A percentile compares a stretch with the other conserved stretches of the same genome.
These are phyloP conservation scores for Scenedesmus sp. DNA, from an alignment of 163 green algal species.

Conservation along the genomic window DNA sequence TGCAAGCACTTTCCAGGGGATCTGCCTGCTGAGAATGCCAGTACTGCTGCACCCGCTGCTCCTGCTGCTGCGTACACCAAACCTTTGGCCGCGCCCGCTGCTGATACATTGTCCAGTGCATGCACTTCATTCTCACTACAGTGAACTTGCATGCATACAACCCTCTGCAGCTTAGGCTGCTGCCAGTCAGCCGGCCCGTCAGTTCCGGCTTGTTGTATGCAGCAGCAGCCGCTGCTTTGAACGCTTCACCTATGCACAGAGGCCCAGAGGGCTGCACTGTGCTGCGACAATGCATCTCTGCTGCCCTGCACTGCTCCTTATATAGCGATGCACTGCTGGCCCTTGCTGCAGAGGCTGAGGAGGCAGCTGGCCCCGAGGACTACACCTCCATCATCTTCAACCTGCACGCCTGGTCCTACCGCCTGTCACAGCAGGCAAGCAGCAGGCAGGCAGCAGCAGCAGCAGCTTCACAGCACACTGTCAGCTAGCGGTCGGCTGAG, in stretches of 20 bases:
- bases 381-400: constrained; percentile 50
- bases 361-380: constrained; percentile 29
- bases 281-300: not conserved
- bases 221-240: not conserved
- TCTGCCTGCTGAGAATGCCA: too few species aligned
- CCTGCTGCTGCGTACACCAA: not conserved
- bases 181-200: too few species aligned
- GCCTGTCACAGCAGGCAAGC: constrained; percentile 29
- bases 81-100: not conserved
- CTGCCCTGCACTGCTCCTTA: not conserved
- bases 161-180: too few species aligned
- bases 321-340: not conserved
- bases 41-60: not conserved
- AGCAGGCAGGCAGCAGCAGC: not conserved
- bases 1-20: not conserved
- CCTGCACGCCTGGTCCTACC: constrained; percentile 47
- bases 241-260: too few species aligned
- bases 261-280: too few species aligned
- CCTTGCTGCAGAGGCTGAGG: not conserved
- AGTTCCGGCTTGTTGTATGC: not conserved
- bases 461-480: not conserved
- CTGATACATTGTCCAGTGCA: not conserved
- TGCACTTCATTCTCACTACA: too few species aligned
- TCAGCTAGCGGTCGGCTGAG: too few species aligned
- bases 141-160: too few species aligned